phyloP scores from a whole-genome alignment of 73 alveolate species.

The Stentor roeselii region DNA sequence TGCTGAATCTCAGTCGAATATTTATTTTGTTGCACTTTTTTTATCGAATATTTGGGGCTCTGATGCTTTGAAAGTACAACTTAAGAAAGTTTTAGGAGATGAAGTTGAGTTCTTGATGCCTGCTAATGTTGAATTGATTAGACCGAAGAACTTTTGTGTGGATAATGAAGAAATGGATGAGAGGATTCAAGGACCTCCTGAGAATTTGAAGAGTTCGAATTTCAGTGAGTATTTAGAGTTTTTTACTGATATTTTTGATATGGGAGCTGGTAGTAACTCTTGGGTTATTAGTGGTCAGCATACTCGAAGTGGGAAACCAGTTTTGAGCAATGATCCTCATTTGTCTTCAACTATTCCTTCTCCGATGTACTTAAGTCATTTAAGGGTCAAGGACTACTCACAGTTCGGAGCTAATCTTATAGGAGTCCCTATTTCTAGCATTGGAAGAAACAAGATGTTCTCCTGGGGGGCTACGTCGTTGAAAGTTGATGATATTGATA shows the following conservation, averaged over 20 bases:
- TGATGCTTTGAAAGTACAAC: neutral
- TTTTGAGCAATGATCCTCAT: conserved; percentile 92
- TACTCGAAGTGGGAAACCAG: conserved; percentile 91
- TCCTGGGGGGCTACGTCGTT: conserved; percentile 84
- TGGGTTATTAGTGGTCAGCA: conserved; percentile 90
- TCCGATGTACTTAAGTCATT: conserved; percentile 69
- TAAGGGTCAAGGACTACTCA: conserved; percentile 35
- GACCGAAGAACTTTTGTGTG: conserved; percentile 32
- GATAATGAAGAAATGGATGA: conserved; percentile 50
- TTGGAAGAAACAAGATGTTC: conserved; percentile 70
- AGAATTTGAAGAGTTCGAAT: neutral
- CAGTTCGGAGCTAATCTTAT: conserved; percentile 68
- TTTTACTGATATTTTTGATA: conserved; percentile 28
- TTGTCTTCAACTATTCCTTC: conserved; percentile 77
- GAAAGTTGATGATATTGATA: conserved; percentile 82
- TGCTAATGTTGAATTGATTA: conserved; percentile 30
- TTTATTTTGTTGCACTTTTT: neutral
- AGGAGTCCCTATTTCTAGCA: conserved; percentile 78
- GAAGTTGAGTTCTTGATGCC: neutral
- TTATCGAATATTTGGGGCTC: neutral
- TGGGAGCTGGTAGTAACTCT: conserved; percentile 54
- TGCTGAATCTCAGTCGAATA: conserved; percentile 53
- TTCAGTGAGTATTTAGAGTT: conserved; percentile 25
- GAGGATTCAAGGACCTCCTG: neutral
- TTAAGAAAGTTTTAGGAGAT: neutral